Evolutionary conservation across 2,329 filamentous ascomycete genomes (phyloP).

Genomic region (Exutisphaerella laricina): DNA sequence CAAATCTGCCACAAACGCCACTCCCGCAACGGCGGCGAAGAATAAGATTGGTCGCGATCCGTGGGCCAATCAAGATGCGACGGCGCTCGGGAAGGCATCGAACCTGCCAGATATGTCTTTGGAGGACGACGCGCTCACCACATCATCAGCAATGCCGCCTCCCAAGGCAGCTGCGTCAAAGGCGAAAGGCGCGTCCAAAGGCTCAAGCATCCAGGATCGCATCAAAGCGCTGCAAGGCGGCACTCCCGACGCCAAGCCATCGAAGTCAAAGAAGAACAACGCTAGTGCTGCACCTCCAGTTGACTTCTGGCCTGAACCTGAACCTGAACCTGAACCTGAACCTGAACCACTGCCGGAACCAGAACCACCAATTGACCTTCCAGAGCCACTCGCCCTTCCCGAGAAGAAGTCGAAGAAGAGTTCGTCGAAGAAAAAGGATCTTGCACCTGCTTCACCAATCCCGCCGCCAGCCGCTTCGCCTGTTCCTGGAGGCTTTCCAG

Average conservation of each 20-base stretch:
- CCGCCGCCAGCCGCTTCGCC: slow-evolving; percentile 29
- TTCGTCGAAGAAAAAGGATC: slow-evolving; percentile 18
- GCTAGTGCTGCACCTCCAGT: slow-evolving; percentile 32
- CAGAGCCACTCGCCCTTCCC: slow-evolving; percentile 15
- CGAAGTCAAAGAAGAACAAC: slow-evolving; percentile 24
- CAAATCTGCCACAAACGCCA: slow-evolving; percentile 40
- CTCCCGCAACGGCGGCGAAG: slow-evolving; percentile 25
- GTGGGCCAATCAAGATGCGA: slow-evolving; percentile 39
- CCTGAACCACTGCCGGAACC: no score
- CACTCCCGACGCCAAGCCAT: slow-evolving; percentile 34
- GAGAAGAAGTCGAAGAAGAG: slow-evolving; percentile 27
- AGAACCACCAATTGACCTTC: no score
- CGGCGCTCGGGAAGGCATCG: slow-evolving; percentile 34
- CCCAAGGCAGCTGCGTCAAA: slow-evolving; percentile 41
- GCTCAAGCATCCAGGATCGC: slow-evolving; percentile 47
- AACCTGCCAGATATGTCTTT: slow-evolving; percentile 42
- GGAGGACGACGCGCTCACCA: slow-evolving; percentile 36
- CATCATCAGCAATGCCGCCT: slow-evolving; percentile 36
- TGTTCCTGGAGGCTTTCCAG: slow-evolving; percentile 44
- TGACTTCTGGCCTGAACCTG: slow-evolving; percentile 18
- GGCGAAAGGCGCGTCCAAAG: slow-evolving; percentile 39
- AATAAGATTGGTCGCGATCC: slow-evolving; percentile 42
- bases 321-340: slow-evolving; percentile 26
- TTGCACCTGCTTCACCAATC: slow-evolving; percentile 9
- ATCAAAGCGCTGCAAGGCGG: slow-evolving; percentile 44